Percentiles rank a stretch among this genome's conserved stretches.
Conservation (phyloP, 805 yeast species). For the Lipomyces oligophaga region DNA sequence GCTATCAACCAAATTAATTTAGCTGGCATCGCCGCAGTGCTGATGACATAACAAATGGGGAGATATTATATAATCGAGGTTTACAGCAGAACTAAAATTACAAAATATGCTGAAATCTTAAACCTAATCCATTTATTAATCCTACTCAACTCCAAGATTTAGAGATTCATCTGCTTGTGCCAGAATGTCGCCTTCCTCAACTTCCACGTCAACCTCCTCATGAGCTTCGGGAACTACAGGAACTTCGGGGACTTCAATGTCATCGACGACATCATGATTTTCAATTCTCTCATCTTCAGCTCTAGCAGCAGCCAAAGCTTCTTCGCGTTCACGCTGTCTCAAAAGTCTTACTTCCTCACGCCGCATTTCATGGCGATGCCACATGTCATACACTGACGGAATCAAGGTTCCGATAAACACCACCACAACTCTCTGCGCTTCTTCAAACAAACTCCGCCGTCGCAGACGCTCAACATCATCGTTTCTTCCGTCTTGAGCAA, state of each 20-base stretch:
- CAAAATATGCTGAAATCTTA: too few species aligned
- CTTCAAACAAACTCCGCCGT: too few species aligned
- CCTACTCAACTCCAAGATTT: neutral
- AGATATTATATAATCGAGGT: too few species aligned
- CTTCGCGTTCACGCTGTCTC: slow-evolving; percentile 7
- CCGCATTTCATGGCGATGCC: slow-evolving; percentile 24
- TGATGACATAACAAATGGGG: too few species aligned
- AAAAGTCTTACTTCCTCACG: slow-evolving; percentile 7
- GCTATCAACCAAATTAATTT: slow-evolving; percentile 1
- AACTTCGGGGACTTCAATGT: slow-evolving; percentile 4
- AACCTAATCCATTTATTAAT: too few species aligned
- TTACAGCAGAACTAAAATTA: too few species aligned
- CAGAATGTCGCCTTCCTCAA: neutral
- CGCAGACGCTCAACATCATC: too few species aligned
- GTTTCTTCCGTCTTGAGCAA: too few species aligned
- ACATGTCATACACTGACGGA: slow-evolving; percentile 30
- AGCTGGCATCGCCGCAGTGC: too few species aligned
- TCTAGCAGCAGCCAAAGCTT: neutral
- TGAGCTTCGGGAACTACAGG: slow-evolving; percentile 1
- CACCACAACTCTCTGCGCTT: slow-evolving; percentile 18
- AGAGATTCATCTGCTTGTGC: neutral
- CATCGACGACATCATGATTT: slow-evolving; percentile 3
- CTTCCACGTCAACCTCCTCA: neutral
- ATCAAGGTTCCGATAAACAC: slow-evolving; percentile 26
- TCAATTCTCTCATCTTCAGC: slow-evolving; percentile 4